phyloP scores from a whole-genome alignment of 345 rosid genomes.

The Erodium maritimum region DNA sequence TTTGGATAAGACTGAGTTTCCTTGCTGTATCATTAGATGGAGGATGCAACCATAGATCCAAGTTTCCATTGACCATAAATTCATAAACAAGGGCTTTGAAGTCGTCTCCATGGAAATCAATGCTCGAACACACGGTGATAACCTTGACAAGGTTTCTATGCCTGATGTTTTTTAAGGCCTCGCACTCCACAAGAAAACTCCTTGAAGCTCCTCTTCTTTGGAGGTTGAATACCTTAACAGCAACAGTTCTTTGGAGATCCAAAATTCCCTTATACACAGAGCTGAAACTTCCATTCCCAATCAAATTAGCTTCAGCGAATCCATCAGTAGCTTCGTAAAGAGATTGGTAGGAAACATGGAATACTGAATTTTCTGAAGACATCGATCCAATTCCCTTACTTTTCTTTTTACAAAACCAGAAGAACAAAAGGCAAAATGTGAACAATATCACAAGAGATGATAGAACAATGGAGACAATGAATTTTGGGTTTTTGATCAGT shows the following conservation, averaged over 20 bases:
- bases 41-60: neutral
- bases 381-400: neutral
- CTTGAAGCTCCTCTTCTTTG: neutral
- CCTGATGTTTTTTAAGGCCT: neutral
- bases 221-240: conserved; percentile 12
- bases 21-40: neutral
- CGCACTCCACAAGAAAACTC: neutral
- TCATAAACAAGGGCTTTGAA: neutral
- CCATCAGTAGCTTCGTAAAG: conserved; percentile 7
- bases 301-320: conserved; percentile 5
- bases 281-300: conserved; percentile 11
- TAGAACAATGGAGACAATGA: neutral
- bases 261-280: conserved; percentile 10
- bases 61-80: neutral
- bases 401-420: neutral
- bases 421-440: neutral
- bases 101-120: neutral
- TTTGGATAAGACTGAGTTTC: neutral
- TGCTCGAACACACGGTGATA: neutral
- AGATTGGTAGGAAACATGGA: conserved; percentile 8
- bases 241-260: neutral
- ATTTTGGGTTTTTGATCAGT: neutral
- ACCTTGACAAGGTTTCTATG: neutral
- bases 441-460: neutral
- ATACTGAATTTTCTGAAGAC: neutral